phyloP scores from a whole-genome alignment of 129 eudicot species.

The Chrysanthemum makinoi region DNA sequence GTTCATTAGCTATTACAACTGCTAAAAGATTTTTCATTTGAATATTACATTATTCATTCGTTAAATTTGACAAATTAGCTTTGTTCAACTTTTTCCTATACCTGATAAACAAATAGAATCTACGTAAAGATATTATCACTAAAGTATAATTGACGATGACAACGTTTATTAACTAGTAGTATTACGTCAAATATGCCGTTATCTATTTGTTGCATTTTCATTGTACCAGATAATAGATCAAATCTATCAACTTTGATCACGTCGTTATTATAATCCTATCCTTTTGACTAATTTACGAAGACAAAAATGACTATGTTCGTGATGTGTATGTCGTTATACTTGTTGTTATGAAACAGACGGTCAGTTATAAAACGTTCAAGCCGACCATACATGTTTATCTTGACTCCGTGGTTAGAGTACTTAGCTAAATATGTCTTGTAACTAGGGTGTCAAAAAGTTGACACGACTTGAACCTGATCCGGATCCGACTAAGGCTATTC shows the following conservation, averaged over 20 bases:
- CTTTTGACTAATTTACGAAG: not conserved
- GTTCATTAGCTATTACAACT: no score
- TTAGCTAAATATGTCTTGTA: not conserved
- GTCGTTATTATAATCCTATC: not conserved
- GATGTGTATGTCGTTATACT: not conserved
- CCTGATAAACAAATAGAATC: no score
- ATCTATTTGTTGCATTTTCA: not conserved
- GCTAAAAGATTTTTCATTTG: no score
- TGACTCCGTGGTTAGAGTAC: not conserved
- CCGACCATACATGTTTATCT: conserved; percentile 1
- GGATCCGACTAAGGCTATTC: no score
- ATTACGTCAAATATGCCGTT: not conserved
- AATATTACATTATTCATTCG: no score
- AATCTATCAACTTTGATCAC: conserved; percentile 4
- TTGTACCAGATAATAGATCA: not conserved
- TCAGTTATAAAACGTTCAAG: conserved; percentile 9
- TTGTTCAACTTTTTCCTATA: no score
- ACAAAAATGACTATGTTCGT: not conserved
- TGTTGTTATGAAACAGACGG: conserved; percentile 21
- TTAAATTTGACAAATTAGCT: no score
- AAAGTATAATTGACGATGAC: no score
- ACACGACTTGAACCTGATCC: no score
- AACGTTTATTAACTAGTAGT: not conserved
- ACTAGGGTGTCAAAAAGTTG: no score
- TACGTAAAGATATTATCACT: no score